phyloP scores from a whole-genome alignment of 352 stramenopile genomes.

The Peronospora belbahrii region DNA sequence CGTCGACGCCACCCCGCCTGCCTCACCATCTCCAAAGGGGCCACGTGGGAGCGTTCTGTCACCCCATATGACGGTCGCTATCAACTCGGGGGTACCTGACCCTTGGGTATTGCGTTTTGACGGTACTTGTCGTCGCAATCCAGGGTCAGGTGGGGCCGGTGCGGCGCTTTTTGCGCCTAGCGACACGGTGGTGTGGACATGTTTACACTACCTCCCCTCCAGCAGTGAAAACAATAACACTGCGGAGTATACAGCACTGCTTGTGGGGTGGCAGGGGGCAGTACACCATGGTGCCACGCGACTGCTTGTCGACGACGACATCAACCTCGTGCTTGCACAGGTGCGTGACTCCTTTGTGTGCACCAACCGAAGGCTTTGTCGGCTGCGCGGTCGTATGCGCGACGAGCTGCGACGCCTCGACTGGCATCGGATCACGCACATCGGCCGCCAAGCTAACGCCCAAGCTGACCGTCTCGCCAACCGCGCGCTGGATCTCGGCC shows the following conservation, averaged over 20 bases:
- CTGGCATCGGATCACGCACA: conserved; percentile 3
- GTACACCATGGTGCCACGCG: background rate
- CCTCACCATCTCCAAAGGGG: too few species aligned
- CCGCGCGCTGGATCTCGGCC: background rate
- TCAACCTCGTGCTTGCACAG: background rate
- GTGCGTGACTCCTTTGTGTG: background rate
- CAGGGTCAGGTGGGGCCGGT: conserved; percentile 7
- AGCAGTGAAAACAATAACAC: conserved; percentile 17
- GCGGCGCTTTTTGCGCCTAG: background rate
- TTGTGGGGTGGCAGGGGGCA: background rate
- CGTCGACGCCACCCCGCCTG: too few species aligned
- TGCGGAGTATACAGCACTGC: conserved; percentile 9
- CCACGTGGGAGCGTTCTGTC: too few species aligned
- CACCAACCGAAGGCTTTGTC: background rate
- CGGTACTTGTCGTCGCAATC: conserved; percentile 11
- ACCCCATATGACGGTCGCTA: too few species aligned
- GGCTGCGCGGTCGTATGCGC: background rate
- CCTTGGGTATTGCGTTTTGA: conserved; percentile 9
- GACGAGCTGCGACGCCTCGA: background rate
- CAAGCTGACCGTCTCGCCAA: conserved; percentile 16
- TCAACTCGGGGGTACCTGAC: too few species aligned
- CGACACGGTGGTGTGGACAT: conserved; percentile 5
- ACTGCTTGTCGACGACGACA: background rate
- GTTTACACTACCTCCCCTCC: conserved; percentile 4
- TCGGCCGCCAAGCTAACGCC: conserved; percentile 14